Percentiles rank a stretch among this genome's conserved stretches.
Conservation (phyloP, 2,329 filamentous ascomycete species). For the Stachybotrys chlorohalonatus region DNA sequence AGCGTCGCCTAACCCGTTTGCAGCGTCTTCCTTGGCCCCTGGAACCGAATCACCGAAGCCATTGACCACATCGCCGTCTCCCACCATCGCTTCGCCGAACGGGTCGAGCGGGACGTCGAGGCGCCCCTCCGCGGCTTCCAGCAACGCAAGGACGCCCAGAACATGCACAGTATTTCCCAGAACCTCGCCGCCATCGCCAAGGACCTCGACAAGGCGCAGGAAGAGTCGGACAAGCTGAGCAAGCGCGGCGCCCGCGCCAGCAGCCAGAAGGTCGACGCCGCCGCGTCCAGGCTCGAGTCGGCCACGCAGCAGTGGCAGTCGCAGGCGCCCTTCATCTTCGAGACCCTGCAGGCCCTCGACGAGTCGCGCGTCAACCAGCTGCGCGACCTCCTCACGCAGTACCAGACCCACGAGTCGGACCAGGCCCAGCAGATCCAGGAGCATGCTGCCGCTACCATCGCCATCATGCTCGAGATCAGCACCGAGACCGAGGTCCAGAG, state of each 20-base stretch:
- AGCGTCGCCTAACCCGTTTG: conserved; percentile 7
- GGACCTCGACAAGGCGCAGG: conserved; percentile 75
- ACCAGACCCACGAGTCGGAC: conserved; percentile 87
- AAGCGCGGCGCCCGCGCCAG: conserved; percentile 71
- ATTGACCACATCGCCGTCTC: conserved; percentile 75
- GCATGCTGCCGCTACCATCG: conserved; percentile 71
- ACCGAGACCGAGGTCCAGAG: conserved; percentile 79
- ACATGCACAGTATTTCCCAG: conserved; percentile 70
- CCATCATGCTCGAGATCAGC: conserved; percentile 75
- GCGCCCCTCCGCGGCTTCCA: conserved; percentile 69
- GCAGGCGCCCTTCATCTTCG: conserved; percentile 89
- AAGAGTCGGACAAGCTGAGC: conserved; percentile 74
- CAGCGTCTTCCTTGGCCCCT: conserved; percentile 84
- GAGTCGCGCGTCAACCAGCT: conserved; percentile 84
- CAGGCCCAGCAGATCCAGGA: conserved; percentile 67
- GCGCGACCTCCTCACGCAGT: conserved; percentile 83
- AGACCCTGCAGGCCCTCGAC: conserved; percentile 83
- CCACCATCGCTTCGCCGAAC: conserved; percentile 70
- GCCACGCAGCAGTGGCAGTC: conserved; percentile 86
- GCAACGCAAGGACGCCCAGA: conserved; percentile 66
- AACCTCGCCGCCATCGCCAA: conserved; percentile 76
- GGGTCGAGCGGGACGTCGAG: conserved; percentile 85
- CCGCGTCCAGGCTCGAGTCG: conserved; percentile 63
- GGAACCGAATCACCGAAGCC: conserved; percentile 77
- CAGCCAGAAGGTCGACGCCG: conserved; percentile 67